Evolutionary conservation across 1,284 basidiomycete genomes (phyloP), one percentile per base, ranked within the genome.

Genomic region (Cutaneotrichosporon cyanovorans): DNA sequence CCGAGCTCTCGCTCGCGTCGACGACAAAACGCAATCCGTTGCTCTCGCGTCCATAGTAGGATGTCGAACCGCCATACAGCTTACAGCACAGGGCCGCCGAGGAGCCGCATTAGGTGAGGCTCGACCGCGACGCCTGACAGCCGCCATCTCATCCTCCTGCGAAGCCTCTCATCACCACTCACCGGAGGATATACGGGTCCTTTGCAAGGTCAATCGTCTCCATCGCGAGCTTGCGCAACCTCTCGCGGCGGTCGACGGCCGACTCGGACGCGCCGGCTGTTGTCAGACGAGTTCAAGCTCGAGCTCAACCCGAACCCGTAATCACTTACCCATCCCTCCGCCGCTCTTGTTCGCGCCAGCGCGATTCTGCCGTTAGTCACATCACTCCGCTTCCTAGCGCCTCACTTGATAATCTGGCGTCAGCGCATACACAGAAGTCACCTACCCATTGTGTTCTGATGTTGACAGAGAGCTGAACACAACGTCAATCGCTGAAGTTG

Each of bases 151-250:
- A 1, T n/a, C 22, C 16, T 30, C 25, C 7, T 11, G 20, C 14
- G 25, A 28, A 7, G 28, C 18, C 7, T 15, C 33, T 8, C 23
- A 10, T 14, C 15, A n/a, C 19, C 5, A 54, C 59, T 37, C 40
- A 61, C 59, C 67, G 87, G 39, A 99, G 82, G 63, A 98, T 97
- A 72, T 98, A 98, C 5, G 95, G 95, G 73, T 99, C 95, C 87
- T 93, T 95, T 37, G 89, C 89, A 40, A 96, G 78, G 72, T 96
- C 91, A 62, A 96, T 96, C 0, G 92, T 95, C 75, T 95, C 91
- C 51, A 95, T 74, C 3, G 90, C 95, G 25, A 99, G 82, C 74
- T 97, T 97, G 50, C 92, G 77, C 38, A 98, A 77, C 40, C 95
- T 84, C 70, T 99, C 95, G 52, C 95, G 78, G 49, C 95, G 78